Percentiles rank a stretch among this genome's conserved stretches.
These are phyloP conservation scores for Suillus variegatus DNA, from an alignment of 768 basidiomycete species.

Conservation along the genomic window DNA sequence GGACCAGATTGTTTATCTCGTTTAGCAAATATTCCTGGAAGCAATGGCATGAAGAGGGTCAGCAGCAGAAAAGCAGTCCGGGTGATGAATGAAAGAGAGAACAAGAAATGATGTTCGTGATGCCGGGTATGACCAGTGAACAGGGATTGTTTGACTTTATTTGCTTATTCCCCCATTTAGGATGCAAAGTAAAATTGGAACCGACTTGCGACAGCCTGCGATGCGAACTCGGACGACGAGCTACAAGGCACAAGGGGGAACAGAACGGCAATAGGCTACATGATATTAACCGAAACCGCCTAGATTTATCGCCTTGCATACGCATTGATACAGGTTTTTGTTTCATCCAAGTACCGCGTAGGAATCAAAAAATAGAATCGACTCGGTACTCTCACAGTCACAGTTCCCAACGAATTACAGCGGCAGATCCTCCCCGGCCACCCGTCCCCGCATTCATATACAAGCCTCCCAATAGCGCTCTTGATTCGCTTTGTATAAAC, in stretches of 20 bases:
- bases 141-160: slow-evolving; percentile 1
- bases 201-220: neutral
- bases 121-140: neutral
- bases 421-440: slow-evolving; percentile 1
- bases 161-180: neutral
- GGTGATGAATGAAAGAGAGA: slow-evolving; percentile 11
- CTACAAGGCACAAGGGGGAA: neutral
- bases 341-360: neutral
- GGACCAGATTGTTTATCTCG: slow-evolving; percentile 19
- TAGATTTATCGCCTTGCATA: neutral
- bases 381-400: slow-evolving; percentile 1
- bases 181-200: neutral
- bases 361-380: neutral
- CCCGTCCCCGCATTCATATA: neutral
- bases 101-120: slow-evolving; percentile 15
- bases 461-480: neutral
- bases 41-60: slow-evolving; percentile 27
- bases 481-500: neutral
- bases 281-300: neutral
- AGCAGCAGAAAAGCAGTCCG: slow-evolving; percentile 13
- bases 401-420: neutral
- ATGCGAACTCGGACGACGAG: neutral
- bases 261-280: neutral
- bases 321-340: neutral
- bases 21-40: slow-evolving; percentile 30